Percentiles rank a stretch among this genome's conserved stretches.
Evolutionary conservation across 2,329 filamentous ascomycete species (phyloP).

Genomic region (Aquanectria penicillioides): DNA sequence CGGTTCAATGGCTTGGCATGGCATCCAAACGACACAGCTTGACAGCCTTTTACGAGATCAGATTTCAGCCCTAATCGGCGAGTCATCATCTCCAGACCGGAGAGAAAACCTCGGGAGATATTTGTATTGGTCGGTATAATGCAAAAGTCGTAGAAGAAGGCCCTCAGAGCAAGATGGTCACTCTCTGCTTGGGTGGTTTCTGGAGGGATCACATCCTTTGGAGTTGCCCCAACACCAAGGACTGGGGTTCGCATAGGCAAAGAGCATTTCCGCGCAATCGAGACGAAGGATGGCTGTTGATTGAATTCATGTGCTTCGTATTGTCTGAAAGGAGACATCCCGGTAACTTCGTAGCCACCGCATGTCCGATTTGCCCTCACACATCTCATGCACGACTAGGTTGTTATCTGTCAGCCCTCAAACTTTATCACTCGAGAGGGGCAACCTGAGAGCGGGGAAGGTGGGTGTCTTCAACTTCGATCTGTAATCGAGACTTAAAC

Average conservation of each 20-base stretch:
- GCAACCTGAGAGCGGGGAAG: too few relatives aligned
- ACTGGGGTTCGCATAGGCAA: neutral
- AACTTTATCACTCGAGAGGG: too few relatives aligned
- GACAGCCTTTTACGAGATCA: neutral
- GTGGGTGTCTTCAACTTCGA: neutral
- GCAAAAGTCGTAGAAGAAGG: slow-evolving; percentile 15
- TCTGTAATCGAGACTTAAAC: neutral
- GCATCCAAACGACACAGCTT: neutral
- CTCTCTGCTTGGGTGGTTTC: neutral
- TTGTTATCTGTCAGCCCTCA: neutral
- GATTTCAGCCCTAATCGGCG: neutral
- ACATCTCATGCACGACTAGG: slow-evolving; percentile 7
- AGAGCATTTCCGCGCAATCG: slow-evolving; percentile 1
- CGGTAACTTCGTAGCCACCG: neutral
- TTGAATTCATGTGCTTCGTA: neutral
- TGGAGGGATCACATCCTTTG: neutral
- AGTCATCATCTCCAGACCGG: neutral
- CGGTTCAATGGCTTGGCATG: neutral
- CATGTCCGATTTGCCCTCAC: slow-evolving; percentile 1
- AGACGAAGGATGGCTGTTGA: neutral
- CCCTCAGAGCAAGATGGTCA: neutral
- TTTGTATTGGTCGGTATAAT: neutral
- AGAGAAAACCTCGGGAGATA: neutral
- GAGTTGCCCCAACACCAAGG: neutral
- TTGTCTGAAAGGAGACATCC: neutral